Evolutionary conservation across 1,139 yeast genomes (phyloP), one percentile per base, ranked within the genome.

Genomic region (Candida sanyaensis): DNA sequence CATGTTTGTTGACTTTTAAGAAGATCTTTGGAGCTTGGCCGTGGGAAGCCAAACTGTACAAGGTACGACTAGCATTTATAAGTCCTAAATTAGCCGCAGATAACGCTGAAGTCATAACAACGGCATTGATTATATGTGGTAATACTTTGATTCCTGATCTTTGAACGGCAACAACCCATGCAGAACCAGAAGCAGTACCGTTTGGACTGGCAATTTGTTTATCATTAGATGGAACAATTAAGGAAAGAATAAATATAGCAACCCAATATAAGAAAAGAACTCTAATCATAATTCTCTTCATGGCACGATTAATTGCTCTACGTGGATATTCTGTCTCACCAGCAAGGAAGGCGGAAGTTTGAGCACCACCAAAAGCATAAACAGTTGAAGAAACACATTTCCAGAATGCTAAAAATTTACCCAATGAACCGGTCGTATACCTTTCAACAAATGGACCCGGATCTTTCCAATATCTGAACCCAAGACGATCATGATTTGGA

Each of bases 161-260:
- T 47, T 71, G 65, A 42, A 80, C 73, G 24, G 83, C 84, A 56
- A 80, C 71, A 34, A 80, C 84, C 55, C 76, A 80, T 5, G 85
- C 84, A 5, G 84, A 79, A 2, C 79, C 71, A 7, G 74, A 66
- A 5, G 82, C 81, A 46, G 77, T 77, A 40, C 81, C 78, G 31
- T 71, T 64, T 26, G 70, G 63, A 26, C 65, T 57, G 3, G 73
- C 68, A 55, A 80, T 66, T 1, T 51, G 44, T 6, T 66, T 62
- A 56, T 79, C 78, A 46, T 70, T 69, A 41, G 65, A 70, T 6
- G 83, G 69, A 36, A 80, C 78, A 51, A 78, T 71, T 53, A 79
- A 66, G 36, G 78, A 71, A 47, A 80, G 66, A 41, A 75, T 66
- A 37, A 78, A 66, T 11, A 79, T 68, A 31, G 78, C 69, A 6